phyloP scores from a whole-genome alignment of 805 yeast species.

The Starmerella stigmatis region DNA sequence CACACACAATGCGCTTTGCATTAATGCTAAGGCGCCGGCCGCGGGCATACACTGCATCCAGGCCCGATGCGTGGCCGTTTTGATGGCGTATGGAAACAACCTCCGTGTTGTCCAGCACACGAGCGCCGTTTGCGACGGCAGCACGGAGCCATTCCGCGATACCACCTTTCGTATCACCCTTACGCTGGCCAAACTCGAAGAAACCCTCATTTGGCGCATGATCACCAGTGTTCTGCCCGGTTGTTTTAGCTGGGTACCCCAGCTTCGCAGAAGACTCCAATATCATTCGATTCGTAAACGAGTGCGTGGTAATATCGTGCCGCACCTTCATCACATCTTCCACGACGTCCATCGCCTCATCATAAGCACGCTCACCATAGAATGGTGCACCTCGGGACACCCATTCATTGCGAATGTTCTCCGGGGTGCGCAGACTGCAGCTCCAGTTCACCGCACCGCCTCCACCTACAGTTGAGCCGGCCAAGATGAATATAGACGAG shows the following conservation, averaged over 20 bases:
- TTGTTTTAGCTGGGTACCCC: slow-evolving; percentile 35
- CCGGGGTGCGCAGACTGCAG: slow-evolving; percentile 42
- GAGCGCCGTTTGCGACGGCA: slow-evolving; percentile 38
- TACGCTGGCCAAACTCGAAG: slow-evolving; percentile 42
- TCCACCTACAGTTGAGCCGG: slow-evolving; percentile 49
- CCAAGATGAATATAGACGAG: slow-evolving; percentile 34
- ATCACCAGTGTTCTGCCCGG: slow-evolving; percentile 41
- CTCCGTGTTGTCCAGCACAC: slow-evolving; percentile 38
- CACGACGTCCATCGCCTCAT: slow-evolving; percentile 39
- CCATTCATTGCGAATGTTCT: slow-evolving; percentile 44
- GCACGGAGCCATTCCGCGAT: slow-evolving; percentile 41
- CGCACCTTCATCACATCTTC: slow-evolving; percentile 42
- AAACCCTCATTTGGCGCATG: slow-evolving; percentile 39
- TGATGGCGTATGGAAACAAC: slow-evolving; percentile 35
- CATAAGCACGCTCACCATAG: slow-evolving; percentile 37
- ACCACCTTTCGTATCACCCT: slow-evolving; percentile 41
- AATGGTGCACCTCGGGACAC: slow-evolving; percentile 39
- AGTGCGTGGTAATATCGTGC: slow-evolving; percentile 34
- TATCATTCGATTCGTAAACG: slow-evolving; percentile 37
- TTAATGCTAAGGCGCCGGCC: slow-evolving; percentile 27
- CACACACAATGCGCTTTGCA: slow-evolving; percentile 38
- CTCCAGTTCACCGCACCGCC: slow-evolving; percentile 52
- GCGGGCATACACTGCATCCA: slow-evolving; percentile 32
- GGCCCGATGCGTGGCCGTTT: slow-evolving; percentile 39
- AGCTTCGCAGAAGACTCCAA: slow-evolving; percentile 38